Base-by-base conservation (phyloP, 306 rosid genomes). In the Cyamopsis tetragonoloba region DNA sequence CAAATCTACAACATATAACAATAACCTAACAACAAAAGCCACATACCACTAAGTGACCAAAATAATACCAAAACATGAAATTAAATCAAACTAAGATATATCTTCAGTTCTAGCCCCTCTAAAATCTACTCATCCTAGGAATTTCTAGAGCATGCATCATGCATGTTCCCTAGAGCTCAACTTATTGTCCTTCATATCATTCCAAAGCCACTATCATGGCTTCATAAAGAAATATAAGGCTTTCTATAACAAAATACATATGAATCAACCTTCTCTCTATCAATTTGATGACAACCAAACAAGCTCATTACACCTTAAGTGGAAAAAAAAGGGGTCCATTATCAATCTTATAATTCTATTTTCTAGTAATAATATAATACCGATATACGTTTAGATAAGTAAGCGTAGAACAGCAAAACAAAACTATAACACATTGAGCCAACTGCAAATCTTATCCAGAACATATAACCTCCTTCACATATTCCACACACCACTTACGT, bases 51-150 rank as follows among this genome's bases (percentile, higher is more conserved):
- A n/a, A n/a, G n/a, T n/a, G n/a, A n/a, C n/a, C n/a, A n/a, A 12
- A 23, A 3, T 7, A 17, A 14, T 7, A 6, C 54, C 13, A 13
- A 38, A 57, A 24, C 14, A 50, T 4, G 9, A 28, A 35, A 19
- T 39, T 58, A 27, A 24, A 28, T 11, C 2, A 42, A 23, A 59
- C 50, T 26, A 49, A 9, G 31, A 67, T 50, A 50, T 59, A 47
- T 53, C 14, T 28, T n/a, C n/a, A 43, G 61, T 50, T 59, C 44
- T 28, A 41, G 68, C 60, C 43, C 66, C 43, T 53, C 37, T 14
- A 8, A 17, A 42, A 54, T 41, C 47, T 9, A 58, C 38, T 26
- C 23, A 51, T 31, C 35, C 46, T 32, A 18, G 10, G 3, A 27
- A 23, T 18, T 53, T 48, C 18, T 57, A 64, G 3, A 47, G 50